A percentile compares a stretch with the other conserved stretches of the same genome.
Evolutionary conservation across 106 monocot species (phyloP).

Genomic region (Gastrodia elata): DNA sequence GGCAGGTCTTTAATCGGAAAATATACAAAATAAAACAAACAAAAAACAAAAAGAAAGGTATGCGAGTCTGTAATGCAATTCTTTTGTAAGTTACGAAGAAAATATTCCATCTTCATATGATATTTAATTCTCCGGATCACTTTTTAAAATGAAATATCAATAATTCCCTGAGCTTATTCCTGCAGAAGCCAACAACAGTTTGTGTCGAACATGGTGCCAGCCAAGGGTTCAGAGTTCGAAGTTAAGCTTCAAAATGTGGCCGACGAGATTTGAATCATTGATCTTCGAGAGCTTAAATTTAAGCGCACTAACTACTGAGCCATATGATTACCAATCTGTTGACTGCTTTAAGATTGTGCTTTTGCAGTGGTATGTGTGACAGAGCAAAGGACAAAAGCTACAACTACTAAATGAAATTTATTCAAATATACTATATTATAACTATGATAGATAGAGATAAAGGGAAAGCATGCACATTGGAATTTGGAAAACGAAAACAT

Average conservation of each 20-base stretch:
- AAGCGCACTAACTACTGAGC: no score
- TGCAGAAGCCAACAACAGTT: not conserved
- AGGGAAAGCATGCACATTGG: not conserved
- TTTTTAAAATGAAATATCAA: not conserved
- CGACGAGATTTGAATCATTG: no score
- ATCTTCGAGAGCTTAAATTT: no score
- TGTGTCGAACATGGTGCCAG: slow-evolving; percentile 1
- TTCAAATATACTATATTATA: not conserved
- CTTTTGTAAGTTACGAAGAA: not conserved
- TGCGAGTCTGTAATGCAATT: not conserved
- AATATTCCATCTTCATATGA: not conserved
- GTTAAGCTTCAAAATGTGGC: not conserved
- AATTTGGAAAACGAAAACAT: no score
- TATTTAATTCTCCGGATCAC: not conserved
- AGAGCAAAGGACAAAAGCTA: not conserved
- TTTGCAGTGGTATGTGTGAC: not conserved
- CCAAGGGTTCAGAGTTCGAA: not conserved
- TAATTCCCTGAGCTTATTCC: not conserved
- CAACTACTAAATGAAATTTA: not conserved
- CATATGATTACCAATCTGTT: no score
- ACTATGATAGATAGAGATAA: not conserved
- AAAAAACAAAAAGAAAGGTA: not conserved
- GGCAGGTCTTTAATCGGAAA: not conserved
- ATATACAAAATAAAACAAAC: no score
- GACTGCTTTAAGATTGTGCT: not conserved